These are phyloP conservation scores for Lonicera japonica DNA, from an alignment of 129 eudicot genomes.

Conservation along the genomic window DNA sequence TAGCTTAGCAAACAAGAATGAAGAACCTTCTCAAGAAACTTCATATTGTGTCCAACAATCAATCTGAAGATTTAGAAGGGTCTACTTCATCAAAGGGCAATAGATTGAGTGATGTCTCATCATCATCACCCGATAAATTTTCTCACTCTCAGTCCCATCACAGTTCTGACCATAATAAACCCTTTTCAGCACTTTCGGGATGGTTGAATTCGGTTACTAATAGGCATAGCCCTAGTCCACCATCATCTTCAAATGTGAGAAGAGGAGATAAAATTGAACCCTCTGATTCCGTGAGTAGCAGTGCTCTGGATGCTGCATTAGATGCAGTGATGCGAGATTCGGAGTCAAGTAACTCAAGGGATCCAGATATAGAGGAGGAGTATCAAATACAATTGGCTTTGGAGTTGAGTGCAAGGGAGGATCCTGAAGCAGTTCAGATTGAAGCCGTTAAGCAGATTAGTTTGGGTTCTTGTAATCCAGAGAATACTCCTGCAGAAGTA, in stretches of 20 bases:
- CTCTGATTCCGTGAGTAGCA: conserved; percentile 58
- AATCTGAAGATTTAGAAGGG: conserved; percentile 48
- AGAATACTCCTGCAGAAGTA: conserved; percentile 67
- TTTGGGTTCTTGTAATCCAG: conserved; percentile 57
- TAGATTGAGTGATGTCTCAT: conserved; percentile 41
- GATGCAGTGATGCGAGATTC: conserved; percentile 51
- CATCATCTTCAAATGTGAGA: conserved; percentile 41
- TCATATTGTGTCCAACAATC: conserved; percentile 57
- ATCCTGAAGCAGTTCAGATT: conserved; percentile 94
- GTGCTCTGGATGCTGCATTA: conserved; percentile 64
- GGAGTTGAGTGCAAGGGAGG: conserved; percentile 91
- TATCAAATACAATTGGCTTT: conserved; percentile 80
- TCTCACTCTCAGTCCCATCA: conserved; percentile 19
- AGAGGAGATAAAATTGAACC: conserved; percentile 44
- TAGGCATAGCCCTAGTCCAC: conserved; percentile 61
- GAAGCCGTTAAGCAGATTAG: conserved; percentile 98
- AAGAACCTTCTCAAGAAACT: conserved; percentile 80
- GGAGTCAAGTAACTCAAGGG: conserved; percentile 48
- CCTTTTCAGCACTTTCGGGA: conserved; percentile 61
- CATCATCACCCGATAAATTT: conserved; percentile 29
- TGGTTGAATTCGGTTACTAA: conserved; percentile 72
- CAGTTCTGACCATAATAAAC: conserved; percentile 41
- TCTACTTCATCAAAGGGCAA: conserved; percentile 49
- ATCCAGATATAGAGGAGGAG: conserved; percentile 63
- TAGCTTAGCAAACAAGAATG: conserved; percentile 34